Conservation (phyloP, 2,329 filamentous ascomycete genomes). For the Periglandula ipomoeae region DNA sequence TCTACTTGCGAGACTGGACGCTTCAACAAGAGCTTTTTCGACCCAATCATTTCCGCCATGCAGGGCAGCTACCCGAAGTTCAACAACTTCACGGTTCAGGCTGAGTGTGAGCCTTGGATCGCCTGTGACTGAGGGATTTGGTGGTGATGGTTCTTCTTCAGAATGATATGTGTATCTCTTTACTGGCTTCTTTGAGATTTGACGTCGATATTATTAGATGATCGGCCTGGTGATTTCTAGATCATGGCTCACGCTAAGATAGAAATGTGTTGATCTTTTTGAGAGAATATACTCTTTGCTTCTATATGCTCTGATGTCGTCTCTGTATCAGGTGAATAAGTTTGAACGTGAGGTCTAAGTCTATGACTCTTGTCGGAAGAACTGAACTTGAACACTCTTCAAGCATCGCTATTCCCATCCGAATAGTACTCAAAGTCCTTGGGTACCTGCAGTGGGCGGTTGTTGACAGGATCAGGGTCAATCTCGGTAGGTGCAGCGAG, state of each 20-base stretch:
- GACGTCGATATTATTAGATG: constrained; percentile 5
- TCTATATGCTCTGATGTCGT: neutral
- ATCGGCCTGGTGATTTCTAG: constrained; percentile 8
- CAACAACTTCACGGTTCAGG: constrained; percentile 28
- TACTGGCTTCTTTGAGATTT: constrained; percentile 3
- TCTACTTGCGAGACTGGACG: constrained; percentile 25
- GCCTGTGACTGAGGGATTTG: constrained; percentile 19
- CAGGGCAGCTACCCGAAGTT: constrained; percentile 29
- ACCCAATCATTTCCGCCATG: constrained; percentile 27
- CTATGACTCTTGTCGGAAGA: neutral
- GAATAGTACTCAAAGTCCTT: constrained; percentile 17
- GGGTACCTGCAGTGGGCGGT: constrained; percentile 10
- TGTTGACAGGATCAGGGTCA: constrained; percentile 14
- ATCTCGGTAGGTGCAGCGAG: constrained; percentile 8
- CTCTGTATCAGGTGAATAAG: neutral
- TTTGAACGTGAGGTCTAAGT: neutral
- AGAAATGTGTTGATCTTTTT: constrained; percentile 10
- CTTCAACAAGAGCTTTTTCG: constrained; percentile 28
- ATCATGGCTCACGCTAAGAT: constrained; percentile 10
- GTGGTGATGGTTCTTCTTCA: constrained; percentile 4
- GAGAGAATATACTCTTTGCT: constrained; percentile 7
- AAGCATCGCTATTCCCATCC: constrained; percentile 9
- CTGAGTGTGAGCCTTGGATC: constrained; percentile 30
- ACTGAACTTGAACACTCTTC: neutral
- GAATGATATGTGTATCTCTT: constrained; percentile 2